A percentile compares a stretch with the other conserved stretches of the same genome.
Evolutionary conservation across 2,329 filamentous ascomycete species (phyloP).

Genomic region (Fusarium lyarnte): DNA sequence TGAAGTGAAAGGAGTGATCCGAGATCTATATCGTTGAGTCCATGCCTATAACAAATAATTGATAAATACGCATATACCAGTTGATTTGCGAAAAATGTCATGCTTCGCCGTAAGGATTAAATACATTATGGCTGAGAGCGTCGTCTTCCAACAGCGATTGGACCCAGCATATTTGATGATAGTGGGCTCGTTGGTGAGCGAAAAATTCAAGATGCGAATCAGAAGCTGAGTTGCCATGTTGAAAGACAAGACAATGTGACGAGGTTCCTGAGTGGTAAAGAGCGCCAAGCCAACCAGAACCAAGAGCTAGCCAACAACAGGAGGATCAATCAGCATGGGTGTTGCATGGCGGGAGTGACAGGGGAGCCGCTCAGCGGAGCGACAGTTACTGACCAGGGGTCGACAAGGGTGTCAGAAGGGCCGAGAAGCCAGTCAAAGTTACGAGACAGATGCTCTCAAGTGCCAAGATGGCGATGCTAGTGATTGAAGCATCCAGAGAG

Average conservation of each 20-base stretch:
- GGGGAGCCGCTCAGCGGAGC: conserved; percentile 18
- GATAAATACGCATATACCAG: background rate
- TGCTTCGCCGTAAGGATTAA: conserved; percentile 7
- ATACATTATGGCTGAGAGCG: conserved; percentile 14
- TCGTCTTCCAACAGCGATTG: conserved; percentile 24
- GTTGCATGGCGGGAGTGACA: conserved; percentile 28
- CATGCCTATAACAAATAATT: conserved; percentile 13
- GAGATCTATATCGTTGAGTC: conserved; percentile 11
- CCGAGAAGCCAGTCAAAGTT: conserved; percentile 44
- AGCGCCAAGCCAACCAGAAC: conserved; percentile 13
- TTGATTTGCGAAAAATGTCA: conserved; percentile 5
- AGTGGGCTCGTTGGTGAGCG: conserved; percentile 13
- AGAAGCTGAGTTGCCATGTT: conserved; percentile 15
- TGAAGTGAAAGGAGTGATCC: background rate
- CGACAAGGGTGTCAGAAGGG: conserved; percentile 33
- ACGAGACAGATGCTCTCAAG: conserved; percentile 21
- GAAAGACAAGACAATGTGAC: conserved; percentile 13
- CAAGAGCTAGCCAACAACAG: conserved; percentile 3
- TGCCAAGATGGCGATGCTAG: conserved; percentile 21
- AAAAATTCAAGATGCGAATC: conserved; percentile 29
- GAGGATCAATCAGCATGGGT: conserved; percentile 18
- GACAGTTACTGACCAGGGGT: conserved; percentile 27
- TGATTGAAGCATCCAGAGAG: conserved; percentile 1
- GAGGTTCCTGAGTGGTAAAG: conserved; percentile 37
- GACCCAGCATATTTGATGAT: conserved; percentile 20